Conservation (phyloP, 306 rosid genomes). For the Cyamopsis tetragonoloba region DNA sequence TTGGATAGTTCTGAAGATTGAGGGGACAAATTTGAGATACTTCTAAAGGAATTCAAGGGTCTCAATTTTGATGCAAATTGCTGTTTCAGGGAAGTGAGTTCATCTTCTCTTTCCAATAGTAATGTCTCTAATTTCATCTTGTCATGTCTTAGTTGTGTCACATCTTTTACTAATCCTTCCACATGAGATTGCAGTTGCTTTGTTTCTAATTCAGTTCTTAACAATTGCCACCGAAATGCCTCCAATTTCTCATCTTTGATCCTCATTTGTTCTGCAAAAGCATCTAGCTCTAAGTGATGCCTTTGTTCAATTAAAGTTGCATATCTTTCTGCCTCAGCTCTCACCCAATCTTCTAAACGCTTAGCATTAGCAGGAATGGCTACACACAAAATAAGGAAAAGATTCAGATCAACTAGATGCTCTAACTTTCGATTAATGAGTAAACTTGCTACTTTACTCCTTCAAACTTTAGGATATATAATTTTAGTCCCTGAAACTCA, state of each 20-base stretch:
- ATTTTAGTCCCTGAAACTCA: no score
- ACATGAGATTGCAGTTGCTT: slow-evolving; percentile 74
- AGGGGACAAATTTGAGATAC: slow-evolving; percentile 30
- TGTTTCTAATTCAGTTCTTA: slow-evolving; percentile 76
- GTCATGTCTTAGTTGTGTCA: slow-evolving; percentile 66
- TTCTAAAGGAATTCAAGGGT: slow-evolving; percentile 32
- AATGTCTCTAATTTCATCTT: slow-evolving; percentile 65
- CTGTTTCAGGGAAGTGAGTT: slow-evolving; percentile 53
- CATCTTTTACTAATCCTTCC: slow-evolving; percentile 62
- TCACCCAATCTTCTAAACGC: slow-evolving; percentile 73
- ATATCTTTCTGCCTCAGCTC: slow-evolving; percentile 81
- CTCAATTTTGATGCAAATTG: slow-evolving; percentile 54
- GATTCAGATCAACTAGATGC: slow-evolving; percentile 3
- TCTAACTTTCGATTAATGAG: no score
- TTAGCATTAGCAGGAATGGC: slow-evolving; percentile 58
- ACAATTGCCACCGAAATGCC: slow-evolving; percentile 71
- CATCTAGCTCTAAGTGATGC: slow-evolving; percentile 84
- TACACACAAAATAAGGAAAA: slow-evolving; percentile 19
- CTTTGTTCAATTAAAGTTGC: slow-evolving; percentile 66
- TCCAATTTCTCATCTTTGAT: slow-evolving; percentile 85
- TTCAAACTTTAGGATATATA: no score
- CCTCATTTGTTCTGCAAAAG: slow-evolving; percentile 85
- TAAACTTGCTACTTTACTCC: no score
- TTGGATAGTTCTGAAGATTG: slow-evolving; percentile 39
- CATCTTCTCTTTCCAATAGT: slow-evolving; percentile 57